Conservation (phyloP, 345 rosid species). For the Physaria fendleri region DNA sequence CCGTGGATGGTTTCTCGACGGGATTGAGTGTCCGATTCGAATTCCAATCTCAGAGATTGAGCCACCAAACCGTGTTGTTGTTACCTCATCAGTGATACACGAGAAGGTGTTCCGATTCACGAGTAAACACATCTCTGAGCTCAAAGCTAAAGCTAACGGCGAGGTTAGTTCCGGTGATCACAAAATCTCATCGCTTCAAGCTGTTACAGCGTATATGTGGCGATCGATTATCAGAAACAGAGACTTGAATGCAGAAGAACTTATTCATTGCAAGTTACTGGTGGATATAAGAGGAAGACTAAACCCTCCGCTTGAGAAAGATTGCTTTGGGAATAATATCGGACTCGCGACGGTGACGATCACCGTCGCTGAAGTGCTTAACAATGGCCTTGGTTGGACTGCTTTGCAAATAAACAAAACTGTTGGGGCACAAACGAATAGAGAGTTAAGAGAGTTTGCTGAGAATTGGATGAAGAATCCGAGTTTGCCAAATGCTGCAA, state of each 20-base stretch:
- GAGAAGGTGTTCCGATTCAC: slow-evolving; percentile 24
- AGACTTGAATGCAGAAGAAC: slow-evolving; percentile 1
- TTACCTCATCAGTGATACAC: slow-evolving; percentile 5
- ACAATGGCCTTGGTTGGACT: slow-evolving; percentile 18
- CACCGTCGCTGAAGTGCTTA: neutral
- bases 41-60: slow-evolving; percentile 22
- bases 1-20: slow-evolving; percentile 24
- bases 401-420: slow-evolving; percentile 14
- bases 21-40: slow-evolving; percentile 10
- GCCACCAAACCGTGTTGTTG: neutral
- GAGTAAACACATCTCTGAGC: slow-evolving; percentile 10
- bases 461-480: slow-evolving; percentile 30
- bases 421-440: slow-evolving; percentile 19
- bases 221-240: neutral
- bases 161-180: neutral
- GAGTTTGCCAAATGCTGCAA: neutral
- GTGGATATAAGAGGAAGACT: slow-evolving; percentile 23
- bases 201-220: slow-evolving; percentile 28
- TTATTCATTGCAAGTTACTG: slow-evolving; percentile 1
- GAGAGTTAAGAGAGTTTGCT: neutral
- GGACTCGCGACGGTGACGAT: slow-evolving; percentile 8
- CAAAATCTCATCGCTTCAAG: slow-evolving; percentile 33
- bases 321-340: slow-evolving; percentile 1
- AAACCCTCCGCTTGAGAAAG: slow-evolving; percentile 10
- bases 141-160: slow-evolving; percentile 32